phyloP scores from a whole-genome alignment of 768 basidiomycete species.

The Podaxis carcinomalis region DNA sequence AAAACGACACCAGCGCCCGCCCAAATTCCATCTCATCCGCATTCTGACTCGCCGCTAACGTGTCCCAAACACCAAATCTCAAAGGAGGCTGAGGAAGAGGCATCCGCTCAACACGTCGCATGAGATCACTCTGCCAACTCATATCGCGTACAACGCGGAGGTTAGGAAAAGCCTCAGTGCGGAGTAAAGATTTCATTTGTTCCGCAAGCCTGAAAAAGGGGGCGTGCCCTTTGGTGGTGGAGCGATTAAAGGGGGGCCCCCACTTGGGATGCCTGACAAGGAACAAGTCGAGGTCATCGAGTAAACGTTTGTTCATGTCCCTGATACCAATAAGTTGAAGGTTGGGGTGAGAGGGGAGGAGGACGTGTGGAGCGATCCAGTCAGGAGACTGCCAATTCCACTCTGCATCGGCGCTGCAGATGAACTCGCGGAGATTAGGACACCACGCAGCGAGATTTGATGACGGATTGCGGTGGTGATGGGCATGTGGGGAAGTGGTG shows the following conservation, averaged over 20 bases:
- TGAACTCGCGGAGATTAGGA: slow-evolving; percentile 64
- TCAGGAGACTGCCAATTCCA: slow-evolving; percentile 80
- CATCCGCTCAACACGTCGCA: slow-evolving; percentile 36
- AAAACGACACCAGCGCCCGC: slow-evolving; percentile 28
- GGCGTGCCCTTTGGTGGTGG: slow-evolving; percentile 19
- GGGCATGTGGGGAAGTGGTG: slow-evolving; percentile 33
- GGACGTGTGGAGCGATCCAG: slow-evolving; percentile 75
- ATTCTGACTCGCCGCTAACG: background rate
- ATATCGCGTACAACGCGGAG: slow-evolving; percentile 62
- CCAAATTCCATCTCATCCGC: slow-evolving; percentile 7
- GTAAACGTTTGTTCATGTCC: slow-evolving; percentile 61
- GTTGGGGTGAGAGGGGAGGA: slow-evolving; percentile 59
- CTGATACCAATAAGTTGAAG: slow-evolving; percentile 68
- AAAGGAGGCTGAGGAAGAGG: background rate
- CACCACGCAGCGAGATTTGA: slow-evolving; percentile 55
- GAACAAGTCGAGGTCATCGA: slow-evolving; percentile 36
- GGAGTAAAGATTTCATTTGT: slow-evolving; percentile 59
- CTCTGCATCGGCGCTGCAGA: slow-evolving; percentile 73
- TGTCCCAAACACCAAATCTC: background rate
- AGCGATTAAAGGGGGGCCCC: background rate
- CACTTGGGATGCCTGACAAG: slow-evolving; percentile 16
- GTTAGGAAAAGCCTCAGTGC: slow-evolving; percentile 55
- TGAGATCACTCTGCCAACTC: slow-evolving; percentile 50
- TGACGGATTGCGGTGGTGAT: slow-evolving; percentile 29
- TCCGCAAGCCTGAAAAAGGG: slow-evolving; percentile 63